These are phyloP conservation scores for Fallopia convolvulus DNA, from an alignment of 148 eudicot genomes.

Conservation along the genomic window DNA sequence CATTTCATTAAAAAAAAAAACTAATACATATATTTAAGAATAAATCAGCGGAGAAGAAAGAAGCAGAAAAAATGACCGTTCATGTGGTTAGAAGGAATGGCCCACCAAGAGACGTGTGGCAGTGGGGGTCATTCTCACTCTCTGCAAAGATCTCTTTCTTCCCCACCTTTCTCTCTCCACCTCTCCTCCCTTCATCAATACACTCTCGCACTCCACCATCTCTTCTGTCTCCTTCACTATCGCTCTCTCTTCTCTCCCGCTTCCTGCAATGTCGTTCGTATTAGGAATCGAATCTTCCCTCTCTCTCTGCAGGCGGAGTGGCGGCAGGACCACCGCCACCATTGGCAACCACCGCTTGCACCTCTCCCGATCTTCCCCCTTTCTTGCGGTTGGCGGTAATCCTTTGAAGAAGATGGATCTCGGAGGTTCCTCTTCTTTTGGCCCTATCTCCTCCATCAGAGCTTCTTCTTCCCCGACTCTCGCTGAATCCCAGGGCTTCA, in stretches of 20 bases:
- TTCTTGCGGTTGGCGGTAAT: neutral
- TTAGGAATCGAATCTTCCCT: conserved; percentile 15
- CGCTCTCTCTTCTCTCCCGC: neutral
- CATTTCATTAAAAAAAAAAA: neutral
- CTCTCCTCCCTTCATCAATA: neutral
- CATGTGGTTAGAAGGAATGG: neutral
- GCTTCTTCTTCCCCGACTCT: conserved; percentile 42
- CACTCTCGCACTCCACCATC: neutral
- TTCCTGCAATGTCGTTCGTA: conserved; percentile 29
- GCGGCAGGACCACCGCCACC: neutral
- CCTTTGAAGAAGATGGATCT: conserved; percentile 9
- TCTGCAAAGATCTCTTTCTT: neutral
- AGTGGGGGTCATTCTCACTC: neutral
- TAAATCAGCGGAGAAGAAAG: neutral
- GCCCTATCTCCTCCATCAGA: conserved; percentile 18
- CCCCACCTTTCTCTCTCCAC: neutral
- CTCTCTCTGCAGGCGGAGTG: conserved; percentile 13
- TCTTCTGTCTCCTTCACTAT: neutral
- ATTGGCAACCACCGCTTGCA: conserved; percentile 10
- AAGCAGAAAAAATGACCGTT: conserved; percentile 2
- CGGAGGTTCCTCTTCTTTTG: conserved; percentile 1
- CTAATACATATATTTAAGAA: neutral
- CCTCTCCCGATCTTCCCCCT: conserved; percentile 17
- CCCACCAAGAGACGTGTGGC: conserved; percentile 11
- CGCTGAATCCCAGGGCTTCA: conserved; percentile 37